These are phyloP conservation scores for Perkinsus chesapeaki DNA, from an alignment of 169 alveolate species.

Conservation along the genomic window DNA sequence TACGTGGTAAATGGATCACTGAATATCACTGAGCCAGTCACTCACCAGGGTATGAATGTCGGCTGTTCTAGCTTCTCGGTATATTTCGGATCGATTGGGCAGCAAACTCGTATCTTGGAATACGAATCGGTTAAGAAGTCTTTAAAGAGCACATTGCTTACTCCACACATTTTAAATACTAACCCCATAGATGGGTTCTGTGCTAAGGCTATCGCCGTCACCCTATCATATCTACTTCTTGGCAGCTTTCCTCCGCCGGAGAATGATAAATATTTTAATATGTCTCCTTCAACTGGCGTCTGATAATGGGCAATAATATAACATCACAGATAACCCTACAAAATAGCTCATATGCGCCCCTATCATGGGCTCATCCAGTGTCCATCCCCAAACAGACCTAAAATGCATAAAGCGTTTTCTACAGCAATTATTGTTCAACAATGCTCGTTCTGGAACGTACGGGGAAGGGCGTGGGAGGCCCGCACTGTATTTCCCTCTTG, in stretches of 20 bases:
- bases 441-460: too few species aligned
- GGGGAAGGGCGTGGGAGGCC: too few species aligned
- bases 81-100: background rate
- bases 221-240: background rate
- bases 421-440: too few species aligned
- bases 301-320: background rate
- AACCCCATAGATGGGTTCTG: background rate
- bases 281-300: background rate
- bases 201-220: background rate
- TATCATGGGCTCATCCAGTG: background rate
- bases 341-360: background rate
- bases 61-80: background rate
- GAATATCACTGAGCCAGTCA: background rate
- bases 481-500: background rate
- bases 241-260: background rate
- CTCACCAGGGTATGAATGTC: background rate
- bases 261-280: background rate
- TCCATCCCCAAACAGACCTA: background rate
- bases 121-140: background rate
- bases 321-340: background rate
- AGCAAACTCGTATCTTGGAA: background rate
- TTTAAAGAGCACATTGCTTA: background rate
- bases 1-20: background rate
- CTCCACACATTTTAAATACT: background rate
- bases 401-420: too few species aligned